Conservation (phyloP, 2,329 filamentous ascomycete genomes). For the Akanthomyces lecanii region DNA sequence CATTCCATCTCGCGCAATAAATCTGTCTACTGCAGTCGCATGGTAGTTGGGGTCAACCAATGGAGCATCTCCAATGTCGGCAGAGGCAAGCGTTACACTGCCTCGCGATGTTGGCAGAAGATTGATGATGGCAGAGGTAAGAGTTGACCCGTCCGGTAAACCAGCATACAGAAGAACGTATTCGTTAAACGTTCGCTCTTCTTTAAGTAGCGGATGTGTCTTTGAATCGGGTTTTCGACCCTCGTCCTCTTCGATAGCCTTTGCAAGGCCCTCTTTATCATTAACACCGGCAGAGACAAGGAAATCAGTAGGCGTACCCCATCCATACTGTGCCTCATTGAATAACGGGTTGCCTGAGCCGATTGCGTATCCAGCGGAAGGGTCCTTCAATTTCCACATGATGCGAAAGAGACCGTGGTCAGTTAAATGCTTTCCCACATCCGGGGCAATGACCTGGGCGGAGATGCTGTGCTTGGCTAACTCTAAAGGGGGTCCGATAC, state of each 20-base stretch:
- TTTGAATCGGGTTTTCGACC: slow-evolving; percentile 27
- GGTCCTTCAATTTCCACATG: slow-evolving; percentile 31
- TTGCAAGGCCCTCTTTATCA: slow-evolving; percentile 25
- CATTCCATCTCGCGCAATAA: slow-evolving; percentile 26
- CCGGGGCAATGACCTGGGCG: slow-evolving; percentile 40
- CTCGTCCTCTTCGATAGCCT: slow-evolving; percentile 32
- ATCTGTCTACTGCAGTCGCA: slow-evolving; percentile 28
- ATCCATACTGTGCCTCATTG: slow-evolving; percentile 31
- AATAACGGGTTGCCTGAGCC: slow-evolving; percentile 34
- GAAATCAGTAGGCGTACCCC: slow-evolving; percentile 36
- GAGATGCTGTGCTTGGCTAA: slow-evolving; percentile 39
- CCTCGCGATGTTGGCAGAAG: slow-evolving; percentile 28
- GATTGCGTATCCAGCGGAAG: slow-evolving; percentile 29
- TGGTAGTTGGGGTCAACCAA: slow-evolving; percentile 30
- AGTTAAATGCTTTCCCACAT: slow-evolving; percentile 44
- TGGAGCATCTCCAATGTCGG: slow-evolving; percentile 21
- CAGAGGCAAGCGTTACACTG: slow-evolving; percentile 23
- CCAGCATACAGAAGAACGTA: slow-evolving; percentile 22
- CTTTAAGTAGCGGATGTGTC: slow-evolving; percentile 30
- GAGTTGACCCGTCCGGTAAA: slow-evolving; percentile 22
- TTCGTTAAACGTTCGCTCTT: slow-evolving; percentile 21
- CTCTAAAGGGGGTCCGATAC: slow-evolving; percentile 39
- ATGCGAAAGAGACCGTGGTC: slow-evolving; percentile 27
- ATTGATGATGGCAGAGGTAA: slow-evolving; percentile 22
- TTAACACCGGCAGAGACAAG: slow-evolving; percentile 28